Base-by-base conservation (phyloP, 371 early-diverging fungal genomes). In the Entomophthora muscae region DNA sequence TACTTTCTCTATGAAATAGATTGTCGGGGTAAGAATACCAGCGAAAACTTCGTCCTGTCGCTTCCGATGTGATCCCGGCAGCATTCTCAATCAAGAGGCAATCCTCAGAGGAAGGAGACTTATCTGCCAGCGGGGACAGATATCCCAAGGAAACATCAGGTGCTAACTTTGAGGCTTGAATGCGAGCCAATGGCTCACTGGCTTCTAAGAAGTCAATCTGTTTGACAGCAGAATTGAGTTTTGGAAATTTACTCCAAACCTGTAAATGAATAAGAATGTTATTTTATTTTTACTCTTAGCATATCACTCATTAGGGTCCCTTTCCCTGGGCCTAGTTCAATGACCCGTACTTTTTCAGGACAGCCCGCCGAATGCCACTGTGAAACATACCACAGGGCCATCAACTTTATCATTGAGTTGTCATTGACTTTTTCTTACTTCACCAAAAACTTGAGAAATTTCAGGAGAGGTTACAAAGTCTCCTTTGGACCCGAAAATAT, bases 381-480 rank as follows among this genome's bases (percentile, higher is more conserved):
- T 3, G 83, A 75, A 54, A 88, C 66, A 64, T 87, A 84, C 86
- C 88, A 90, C 22, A 93, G 76, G 30, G 83, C 91, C 22, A 89
- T 66, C 7, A 90, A 64, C 88, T 42, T 31, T 64, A 51, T 52
- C n/a, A 55, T 3, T 13, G 32, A 67, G n/a, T 22, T 26, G 23
- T 21, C 42, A 54, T 2, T 28, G 23, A 30, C 61, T n/a, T 29
- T n/a, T 21, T 13, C 56, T 65, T 75, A 85, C 83, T 78, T 96
- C 98, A 27, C 98, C 98, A 84, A 95, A 96, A 79, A 95, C 84
- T 73, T 97, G 98, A 68, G 85, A 86, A 67, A 98, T 91, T 72
- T 98, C 98, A 17, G 98, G 98, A 3, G 91, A 89, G 3, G 98
- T 98, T 17, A 85, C 77, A 73, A 98, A 98, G 67, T 96, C 97